These are phyloP conservation scores for Sugiyamaella lignohabitans DNA, from an alignment of 805 yeast species.

Conservation along the genomic window DNA sequence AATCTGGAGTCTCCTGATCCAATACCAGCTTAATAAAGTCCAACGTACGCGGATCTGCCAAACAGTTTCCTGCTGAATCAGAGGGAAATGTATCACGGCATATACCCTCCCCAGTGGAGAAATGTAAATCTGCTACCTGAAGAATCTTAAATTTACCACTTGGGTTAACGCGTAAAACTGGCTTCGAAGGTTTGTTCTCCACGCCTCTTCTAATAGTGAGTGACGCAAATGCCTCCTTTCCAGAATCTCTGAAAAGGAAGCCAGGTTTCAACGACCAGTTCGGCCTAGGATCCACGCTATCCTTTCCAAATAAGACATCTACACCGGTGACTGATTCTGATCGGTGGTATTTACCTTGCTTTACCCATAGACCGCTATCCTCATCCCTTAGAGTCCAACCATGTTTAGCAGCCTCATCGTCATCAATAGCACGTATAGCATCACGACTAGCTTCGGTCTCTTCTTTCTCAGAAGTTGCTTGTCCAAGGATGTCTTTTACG, in stretches of 20 bases:
- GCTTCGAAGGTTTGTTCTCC: constrained; percentile 9
- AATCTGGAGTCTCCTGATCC: constrained; percentile 73
- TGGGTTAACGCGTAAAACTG: constrained; percentile 34
- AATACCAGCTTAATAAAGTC: constrained; percentile 55
- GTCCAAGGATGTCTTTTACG: constrained; percentile 8
- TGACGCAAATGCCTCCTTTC: constrained; percentile 24
- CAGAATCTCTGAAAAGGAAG: constrained; percentile 21
- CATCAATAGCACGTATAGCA: not conserved
- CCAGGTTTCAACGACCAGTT: constrained; percentile 48
- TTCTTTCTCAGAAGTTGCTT: not conserved
- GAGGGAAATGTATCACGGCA: constrained; percentile 53
- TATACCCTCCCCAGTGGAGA: constrained; percentile 72
- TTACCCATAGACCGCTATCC: constrained; percentile 53
- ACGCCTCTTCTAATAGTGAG: constrained; percentile 18
- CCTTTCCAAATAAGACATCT: constrained; percentile 65
- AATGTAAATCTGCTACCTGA: constrained; percentile 89
- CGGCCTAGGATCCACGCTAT: constrained; percentile 70
- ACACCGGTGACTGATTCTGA: constrained; percentile 46
- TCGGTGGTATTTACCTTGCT: constrained; percentile 39
- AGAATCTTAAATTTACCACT: constrained; percentile 63
- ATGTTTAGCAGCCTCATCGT: constrained; percentile 19
- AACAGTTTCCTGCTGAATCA: constrained; percentile 43
- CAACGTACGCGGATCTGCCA: constrained; percentile 71
- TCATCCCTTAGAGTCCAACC: constrained; percentile 29
- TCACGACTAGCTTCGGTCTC: not conserved